Conservation (phyloP, 2,329 filamentous ascomycete genomes). For the Aureobasidium sp. region DNA sequence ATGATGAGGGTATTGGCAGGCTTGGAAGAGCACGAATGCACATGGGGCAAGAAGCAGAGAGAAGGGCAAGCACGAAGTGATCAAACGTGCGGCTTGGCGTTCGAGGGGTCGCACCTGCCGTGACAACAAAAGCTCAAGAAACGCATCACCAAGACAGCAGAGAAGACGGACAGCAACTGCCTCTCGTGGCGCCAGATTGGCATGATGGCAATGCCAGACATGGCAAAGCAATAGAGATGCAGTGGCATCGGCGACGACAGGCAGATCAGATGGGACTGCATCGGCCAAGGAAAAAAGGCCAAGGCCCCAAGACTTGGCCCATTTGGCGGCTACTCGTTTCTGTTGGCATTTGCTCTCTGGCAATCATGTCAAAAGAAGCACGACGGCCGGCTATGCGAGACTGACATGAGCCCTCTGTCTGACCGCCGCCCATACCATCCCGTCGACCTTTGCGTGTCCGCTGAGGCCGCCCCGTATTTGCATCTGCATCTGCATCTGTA, state of each 20-base stretch:
- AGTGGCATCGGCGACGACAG: neutral
- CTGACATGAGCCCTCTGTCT: constrained; percentile 5
- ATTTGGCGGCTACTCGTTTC: neutral
- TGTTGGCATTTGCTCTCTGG: neutral
- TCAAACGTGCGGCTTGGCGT: constrained; percentile 10
- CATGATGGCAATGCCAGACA: neutral
- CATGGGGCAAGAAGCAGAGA: neutral
- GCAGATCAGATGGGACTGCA: neutral
- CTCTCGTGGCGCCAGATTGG: neutral
- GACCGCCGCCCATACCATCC: neutral
- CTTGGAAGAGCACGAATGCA: constrained; percentile 3
- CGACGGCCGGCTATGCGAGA: constrained; percentile 8
- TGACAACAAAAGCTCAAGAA: neutral
- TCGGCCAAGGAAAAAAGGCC: neutral
- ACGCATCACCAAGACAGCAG: neutral
- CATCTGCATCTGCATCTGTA: neutral
- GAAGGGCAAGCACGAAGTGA: neutral
- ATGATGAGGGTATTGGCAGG: neutral
- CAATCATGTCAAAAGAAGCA: constrained; percentile 14
- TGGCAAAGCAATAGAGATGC: neutral
- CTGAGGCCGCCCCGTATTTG: neutral
- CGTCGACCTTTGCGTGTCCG: constrained; percentile 4
- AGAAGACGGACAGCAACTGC: neutral
- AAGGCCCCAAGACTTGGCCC: neutral
- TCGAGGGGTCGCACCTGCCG: neutral